These are phyloP conservation scores for Gossypium rotundifolium DNA, from an alignment of 345 rosid genomes.

Conservation along the genomic window DNA sequence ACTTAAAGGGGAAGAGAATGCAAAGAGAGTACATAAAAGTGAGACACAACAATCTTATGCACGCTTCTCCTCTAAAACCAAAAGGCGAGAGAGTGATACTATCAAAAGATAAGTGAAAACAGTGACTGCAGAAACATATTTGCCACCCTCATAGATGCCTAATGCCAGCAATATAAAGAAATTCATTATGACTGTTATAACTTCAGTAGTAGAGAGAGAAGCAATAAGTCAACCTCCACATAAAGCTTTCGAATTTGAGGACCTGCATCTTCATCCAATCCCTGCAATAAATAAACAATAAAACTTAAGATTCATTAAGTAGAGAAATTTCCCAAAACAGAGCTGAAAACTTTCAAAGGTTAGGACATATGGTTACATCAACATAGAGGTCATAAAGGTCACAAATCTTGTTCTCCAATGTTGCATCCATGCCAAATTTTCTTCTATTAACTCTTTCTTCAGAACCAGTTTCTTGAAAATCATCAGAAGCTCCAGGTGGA, in stretches of 20 bases:
- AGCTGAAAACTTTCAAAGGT: constrained; percentile 1
- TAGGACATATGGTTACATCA: constrained; percentile 46
- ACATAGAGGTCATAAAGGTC: constrained; percentile 89
- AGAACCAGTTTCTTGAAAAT: constrained; percentile 50
- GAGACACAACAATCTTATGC: background rate
- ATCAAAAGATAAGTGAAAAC: background rate
- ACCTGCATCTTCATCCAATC: constrained; percentile 82
- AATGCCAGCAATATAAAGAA: background rate
- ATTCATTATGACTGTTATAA: background rate
- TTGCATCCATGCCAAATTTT: constrained; percentile 59
- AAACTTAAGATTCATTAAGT: constrained; percentile 10
- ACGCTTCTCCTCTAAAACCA: background rate
- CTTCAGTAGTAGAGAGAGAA: background rate
- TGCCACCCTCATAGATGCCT: background rate
- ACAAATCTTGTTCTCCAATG: constrained; percentile 80
- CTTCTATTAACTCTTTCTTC: constrained; percentile 45
- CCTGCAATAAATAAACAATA: constrained; percentile 38
- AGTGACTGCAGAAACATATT: background rate
- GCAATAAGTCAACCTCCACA: constrained; percentile 43
- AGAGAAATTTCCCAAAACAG: background rate
- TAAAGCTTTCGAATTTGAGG: constrained; percentile 84
- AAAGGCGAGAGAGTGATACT: background rate
- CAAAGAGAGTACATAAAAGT: background rate
- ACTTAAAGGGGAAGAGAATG: background rate
- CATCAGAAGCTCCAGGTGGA: constrained; percentile 59